Base-by-base conservation (phyloP, 345 rosid genomes). In the Draba incana region DNA sequence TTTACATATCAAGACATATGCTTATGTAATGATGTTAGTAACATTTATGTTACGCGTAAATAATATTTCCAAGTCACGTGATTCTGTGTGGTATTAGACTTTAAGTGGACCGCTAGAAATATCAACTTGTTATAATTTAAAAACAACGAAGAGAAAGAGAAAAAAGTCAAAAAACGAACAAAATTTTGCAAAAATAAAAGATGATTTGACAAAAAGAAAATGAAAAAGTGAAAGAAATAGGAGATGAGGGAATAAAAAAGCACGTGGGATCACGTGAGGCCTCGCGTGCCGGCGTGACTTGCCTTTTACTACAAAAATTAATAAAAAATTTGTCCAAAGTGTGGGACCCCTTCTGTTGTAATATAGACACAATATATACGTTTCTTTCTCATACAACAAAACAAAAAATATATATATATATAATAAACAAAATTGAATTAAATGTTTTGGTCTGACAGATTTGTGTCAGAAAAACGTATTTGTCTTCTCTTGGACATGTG, bases 231-330 rank as follows among this genome's bases (percentile, higher is more conserved):
- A 57, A 57, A 24, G 48, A 57, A 57, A 20, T 10, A 33, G 12
- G 41, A 14, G 25, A 25, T 55, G 80, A 62, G 70, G 44, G 58
- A 71, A 64, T 49, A 80, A 76, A 35, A 69, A 74, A 75, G 74
- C 85, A 84, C 85, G 85, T 82, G 86, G 71, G 69, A 53, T 67
- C 87, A 83, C 87, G 85, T 81, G 88, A 77, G 64, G 67, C 45
- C 15, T 67, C 84, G 87, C 84, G 86, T 81, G 85, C 90, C 77
- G 78, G 87, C 83, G 82, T 82, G 84, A 78, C 79, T 60, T 72
- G 46, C 84, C 83, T 80, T 83, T 78, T 70, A 74, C 70, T 70
- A 62, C 79, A 71, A 25, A 55, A 74, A 62, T 56, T 31, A 55
- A 49, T 23, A 47, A 68, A 79, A 27, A 13, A n/a, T 3, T 4